Conservation (phyloP, 176 grass and related monocot species). For the Aegilops sharonensis region DNA sequence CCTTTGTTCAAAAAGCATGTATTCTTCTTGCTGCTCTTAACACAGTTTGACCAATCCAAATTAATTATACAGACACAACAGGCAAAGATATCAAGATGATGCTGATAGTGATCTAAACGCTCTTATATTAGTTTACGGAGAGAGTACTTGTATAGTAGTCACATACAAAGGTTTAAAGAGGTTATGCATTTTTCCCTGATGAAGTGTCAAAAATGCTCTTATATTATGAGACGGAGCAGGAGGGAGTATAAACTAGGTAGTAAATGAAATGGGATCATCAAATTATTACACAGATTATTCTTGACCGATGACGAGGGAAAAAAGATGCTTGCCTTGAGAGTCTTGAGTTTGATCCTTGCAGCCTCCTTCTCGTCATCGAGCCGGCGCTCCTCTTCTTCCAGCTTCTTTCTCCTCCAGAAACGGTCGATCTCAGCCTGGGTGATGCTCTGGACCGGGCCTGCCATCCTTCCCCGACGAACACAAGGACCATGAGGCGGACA, state of each 20-base stretch:
- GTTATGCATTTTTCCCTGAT: neutral
- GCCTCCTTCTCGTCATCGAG: conserved; percentile 46
- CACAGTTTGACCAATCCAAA: neutral
- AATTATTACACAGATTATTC: neutral
- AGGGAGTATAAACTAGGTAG: neutral
- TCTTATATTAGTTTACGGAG: no score
- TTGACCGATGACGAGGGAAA: neutral
- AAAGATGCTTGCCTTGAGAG: conserved; percentile 39
- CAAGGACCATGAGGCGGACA: neutral
- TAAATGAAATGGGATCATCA: neutral
- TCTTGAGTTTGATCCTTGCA: conserved; percentile 45
- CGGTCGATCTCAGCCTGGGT: conserved; percentile 45
- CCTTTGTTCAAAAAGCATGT: conserved; percentile 40
- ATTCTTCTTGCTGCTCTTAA: conserved; percentile 55
- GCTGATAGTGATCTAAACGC: no score
- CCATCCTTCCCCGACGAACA: neutral
- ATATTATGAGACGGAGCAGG: no score
- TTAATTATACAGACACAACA: neutral
- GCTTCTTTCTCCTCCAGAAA: conserved; percentile 58
- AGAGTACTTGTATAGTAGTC: neutral
- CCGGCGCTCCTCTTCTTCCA: conserved; percentile 52
- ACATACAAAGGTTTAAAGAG: neutral
- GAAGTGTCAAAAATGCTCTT: no score
- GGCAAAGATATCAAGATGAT: neutral
- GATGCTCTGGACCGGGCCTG: conserved; percentile 32